Conservation (phyloP, 2,329 filamentous ascomycete genomes). For the Keithomyces neogunnii region DNA sequence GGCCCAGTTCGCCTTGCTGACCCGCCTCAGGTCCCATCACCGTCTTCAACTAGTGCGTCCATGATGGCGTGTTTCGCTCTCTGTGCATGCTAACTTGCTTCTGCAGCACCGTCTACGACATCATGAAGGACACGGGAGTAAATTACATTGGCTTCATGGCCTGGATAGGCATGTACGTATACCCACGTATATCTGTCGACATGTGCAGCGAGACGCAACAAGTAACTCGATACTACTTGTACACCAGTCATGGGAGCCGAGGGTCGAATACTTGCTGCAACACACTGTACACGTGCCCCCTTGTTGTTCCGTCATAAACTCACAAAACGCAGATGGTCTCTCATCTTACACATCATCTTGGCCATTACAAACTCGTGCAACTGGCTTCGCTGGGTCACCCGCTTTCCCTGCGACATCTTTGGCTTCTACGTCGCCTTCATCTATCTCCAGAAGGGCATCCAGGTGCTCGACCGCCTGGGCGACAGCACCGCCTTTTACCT, state of each 20-base stretch:
- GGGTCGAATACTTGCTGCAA: not conserved
- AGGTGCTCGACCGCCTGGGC: constrained; percentile 73
- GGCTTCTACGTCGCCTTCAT: constrained; percentile 91
- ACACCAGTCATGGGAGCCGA: too few relatives aligned
- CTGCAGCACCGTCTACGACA: constrained; percentile 74
- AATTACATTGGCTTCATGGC: constrained; percentile 87
- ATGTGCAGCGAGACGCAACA: too few relatives aligned
- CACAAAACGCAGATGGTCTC: constrained; percentile 54
- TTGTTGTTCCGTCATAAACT: too few relatives aligned
- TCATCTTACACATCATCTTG: constrained; percentile 77
- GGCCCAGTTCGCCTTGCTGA: not conserved
- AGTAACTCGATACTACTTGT: too few relatives aligned
- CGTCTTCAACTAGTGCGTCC: constrained; percentile 73
- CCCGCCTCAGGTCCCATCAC: constrained; percentile 62
- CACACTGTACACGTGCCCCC: not conserved
- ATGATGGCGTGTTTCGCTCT: not conserved
- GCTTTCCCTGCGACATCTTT: constrained; percentile 89
- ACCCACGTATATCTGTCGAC: not conserved
- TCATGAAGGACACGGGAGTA: constrained; percentile 67
- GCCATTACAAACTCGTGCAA: constrained; percentile 84
- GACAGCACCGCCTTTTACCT: constrained; percentile 62
- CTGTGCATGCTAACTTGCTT: constrained; percentile 2
- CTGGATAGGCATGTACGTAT: constrained; percentile 68
- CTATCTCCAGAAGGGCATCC: constrained; percentile 84
- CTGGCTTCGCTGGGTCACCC: constrained; percentile 77